Evolutionary conservation across 2,329 filamentous ascomycete genomes (phyloP), one percentile per base, ranked within the genome.

Genomic region (Trichophyton mentagrophytes): DNA sequence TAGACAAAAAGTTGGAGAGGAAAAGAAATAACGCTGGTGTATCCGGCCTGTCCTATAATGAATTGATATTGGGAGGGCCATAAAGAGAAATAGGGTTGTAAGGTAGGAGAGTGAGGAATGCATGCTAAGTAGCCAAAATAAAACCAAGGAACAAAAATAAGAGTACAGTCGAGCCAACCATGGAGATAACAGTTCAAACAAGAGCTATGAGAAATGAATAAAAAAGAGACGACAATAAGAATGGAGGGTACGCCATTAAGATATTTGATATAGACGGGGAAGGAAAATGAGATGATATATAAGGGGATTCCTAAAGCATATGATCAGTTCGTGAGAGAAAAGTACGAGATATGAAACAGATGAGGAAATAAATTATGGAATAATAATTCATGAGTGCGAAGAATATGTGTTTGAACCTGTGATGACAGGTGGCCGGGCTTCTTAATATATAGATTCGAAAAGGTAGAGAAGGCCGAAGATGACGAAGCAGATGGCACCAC

Each of bases 401-500:
- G 53, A 20, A 3, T 25, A 51, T 51, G 46, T 51, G 46, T 25
- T 51, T 5, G 22, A 3, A 3, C 5, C 46, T 36, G 53, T 33
- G 13, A 38, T 3, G n/a, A 38, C 27, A 36, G 27, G 27, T n/a
- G 20, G 27, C 25, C 8, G 36, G 17, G 30, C 30, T 66, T 72
- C 30, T 66, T 72, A 78, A 69, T 82, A 85, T 60, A 91, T 77
- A 13, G 87, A 87, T 74, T 97, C 92, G 63, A 91, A 78, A 42
- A 95, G 77, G 75, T 99, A 99, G 67, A 99, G 91, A 67, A 96
- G 75, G 63, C 90, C 92, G 71, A 99, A 99, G 33, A 90, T 75
- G 56, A 97, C 78, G 77, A 99, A 99, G 15, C 92, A 90, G 61
- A 88, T 76, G 6, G 93, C 92, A 63, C 93, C 93, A 64, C 93